Base-by-base conservation (phyloP, 176 grass and related monocot species). In the Rhynchospora pubera region DNA sequence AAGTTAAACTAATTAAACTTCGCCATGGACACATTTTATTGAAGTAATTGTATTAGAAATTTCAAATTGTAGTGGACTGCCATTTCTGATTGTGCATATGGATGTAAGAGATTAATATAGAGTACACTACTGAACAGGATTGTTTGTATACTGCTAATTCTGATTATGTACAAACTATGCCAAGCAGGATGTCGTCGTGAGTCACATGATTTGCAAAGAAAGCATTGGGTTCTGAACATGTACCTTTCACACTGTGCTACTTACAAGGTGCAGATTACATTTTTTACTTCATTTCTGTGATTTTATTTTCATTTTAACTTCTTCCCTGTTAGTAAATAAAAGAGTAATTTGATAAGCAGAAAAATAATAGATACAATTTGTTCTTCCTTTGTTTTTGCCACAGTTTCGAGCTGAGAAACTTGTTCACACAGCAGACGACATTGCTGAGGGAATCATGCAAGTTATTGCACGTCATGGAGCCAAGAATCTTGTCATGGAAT, bases 401-500 rank as follows among this genome's bases (percentile, higher is more conserved):
- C 64, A 93, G 91, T 83, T 93, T 67, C 91, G 78, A 69, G 57
- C 78, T 2, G 61, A 85, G 65, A 91, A 89, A 69, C 69, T 91
- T 61, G 79, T 93, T 2, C 55, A 87, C 56, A 85, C 85, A 24
- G 80, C 73, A 45, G 79, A 89, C 12, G 13, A 89, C 62, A 58
- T 93, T 77, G 87, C 30, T 16, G 80, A 84, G 65, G 89, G 87
- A 39, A 74, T 93, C 39, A 12, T 18, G 24, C 73, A 93, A 57
- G 70, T 93, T 70, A 81, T 91, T 83, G 84, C 48, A 0, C 53
- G 44, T 9, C 84, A 85, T 30, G 45, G 72, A 6, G 71, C 86
- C 16, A 91, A 39, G 7, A 93, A 89, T 62, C 87, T 93, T 43
- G 83, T 93, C 74, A 91, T 91, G 91, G 87, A 86, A 69, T 86